Percentiles rank a stretch among this genome's conserved stretches.
These are phyloP conservation scores for Spergularia bocconei DNA, from an alignment of 148 eudicot genomes.

Conservation along the genomic window DNA sequence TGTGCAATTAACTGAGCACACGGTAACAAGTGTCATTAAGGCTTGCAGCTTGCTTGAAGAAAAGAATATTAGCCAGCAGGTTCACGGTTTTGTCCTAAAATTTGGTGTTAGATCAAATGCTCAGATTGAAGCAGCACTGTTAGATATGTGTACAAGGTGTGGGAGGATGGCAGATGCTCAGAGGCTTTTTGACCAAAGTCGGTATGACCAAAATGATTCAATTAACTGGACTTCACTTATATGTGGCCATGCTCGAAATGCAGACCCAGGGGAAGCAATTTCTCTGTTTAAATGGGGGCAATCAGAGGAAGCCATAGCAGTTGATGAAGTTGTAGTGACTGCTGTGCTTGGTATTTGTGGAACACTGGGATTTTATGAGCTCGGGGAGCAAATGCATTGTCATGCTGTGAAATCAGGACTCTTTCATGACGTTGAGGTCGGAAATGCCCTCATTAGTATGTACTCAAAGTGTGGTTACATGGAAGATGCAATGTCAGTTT, in stretches of 20 bases:
- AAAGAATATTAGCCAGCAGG: conserved; percentile 50
- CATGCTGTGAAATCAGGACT: conserved; percentile 51
- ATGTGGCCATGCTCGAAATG: conserved; percentile 78
- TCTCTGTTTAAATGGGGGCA: conserved; percentile 42
- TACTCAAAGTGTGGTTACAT: conserved; percentile 74
- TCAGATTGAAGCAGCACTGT: conserved; percentile 57
- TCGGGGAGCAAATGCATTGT: conserved; percentile 74
- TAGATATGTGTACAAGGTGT: conserved; percentile 87
- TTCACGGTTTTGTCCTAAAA: conserved; percentile 74
- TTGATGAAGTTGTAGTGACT: conserved; percentile 63
- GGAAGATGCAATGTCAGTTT: conserved; percentile 47
- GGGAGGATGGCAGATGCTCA: conserved; percentile 72
- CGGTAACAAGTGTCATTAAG: conserved; percentile 57
- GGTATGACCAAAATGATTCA: conserved; percentile 26
- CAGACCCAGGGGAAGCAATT: conserved; percentile 63
- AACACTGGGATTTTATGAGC: conserved; percentile 49
- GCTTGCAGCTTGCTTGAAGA: conserved; percentile 67
- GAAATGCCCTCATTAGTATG: conserved; percentile 70
- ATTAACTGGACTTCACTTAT: conserved; percentile 63
- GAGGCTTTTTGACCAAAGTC: conserved; percentile 41
- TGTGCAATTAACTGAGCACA: conserved; percentile 56
- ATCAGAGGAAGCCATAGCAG: conserved; percentile 28
- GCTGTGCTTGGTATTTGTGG: conserved; percentile 66
- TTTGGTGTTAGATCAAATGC: conserved; percentile 52
- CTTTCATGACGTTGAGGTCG: conserved; percentile 45